Evolutionary conservation across 768 basidiomycete genomes (phyloP), one percentile per base, ranked within the genome.

Genomic region (Rhodotorula babjevae): DNA sequence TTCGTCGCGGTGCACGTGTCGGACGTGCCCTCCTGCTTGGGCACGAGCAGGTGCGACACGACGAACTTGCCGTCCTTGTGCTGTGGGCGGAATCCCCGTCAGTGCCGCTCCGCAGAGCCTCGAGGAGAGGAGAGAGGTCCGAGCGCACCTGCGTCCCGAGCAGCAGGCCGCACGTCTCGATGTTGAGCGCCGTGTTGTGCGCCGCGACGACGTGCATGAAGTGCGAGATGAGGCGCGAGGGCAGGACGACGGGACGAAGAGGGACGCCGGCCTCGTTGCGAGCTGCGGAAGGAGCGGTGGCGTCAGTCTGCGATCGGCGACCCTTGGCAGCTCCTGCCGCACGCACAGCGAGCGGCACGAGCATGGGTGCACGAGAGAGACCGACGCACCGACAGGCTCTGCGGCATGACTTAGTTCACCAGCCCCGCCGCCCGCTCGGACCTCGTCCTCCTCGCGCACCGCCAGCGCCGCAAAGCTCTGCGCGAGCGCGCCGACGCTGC

Each of bases 1-100:
- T 90, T 88, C 65, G 91, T 88, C 89, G 93, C 94, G 46, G 88
- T 87, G 80, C 93, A 95, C n/a, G 91, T 92, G 82, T 95, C 91
- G 69, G 88, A 87, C 73, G 91, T 92, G 70, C 90, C 88, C 69
- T 87, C 88, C 78, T 95, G 93, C 80, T 86, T 90, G n/a, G 93
- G 93, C 27, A 95, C 88, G 78, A 95, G 81, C 78, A 95, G 80
- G 61, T 89, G 90, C 67, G 90, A 88, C n/a, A 93, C 90, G 6
- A 86, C 81, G 77, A 82, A 92, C 79, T 85, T 87, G 77, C 83
- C 84, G 42, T 86, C 86, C 10, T 33, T n/a, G 67, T 82, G 80
- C 8, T 55, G n/a, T 29, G 15, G n/a, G n/a, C 11, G 18, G 2
- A 0, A 57, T 6, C 53, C n/a, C 63, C 84, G 83, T 42, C 1